A percentile compares a stretch with the other conserved stretches of the same genome.
These are phyloP conservation scores for Geotrichum citri-aurantii DNA, from an alignment of 1,139 yeast genomes.

Conservation along the genomic window DNA sequence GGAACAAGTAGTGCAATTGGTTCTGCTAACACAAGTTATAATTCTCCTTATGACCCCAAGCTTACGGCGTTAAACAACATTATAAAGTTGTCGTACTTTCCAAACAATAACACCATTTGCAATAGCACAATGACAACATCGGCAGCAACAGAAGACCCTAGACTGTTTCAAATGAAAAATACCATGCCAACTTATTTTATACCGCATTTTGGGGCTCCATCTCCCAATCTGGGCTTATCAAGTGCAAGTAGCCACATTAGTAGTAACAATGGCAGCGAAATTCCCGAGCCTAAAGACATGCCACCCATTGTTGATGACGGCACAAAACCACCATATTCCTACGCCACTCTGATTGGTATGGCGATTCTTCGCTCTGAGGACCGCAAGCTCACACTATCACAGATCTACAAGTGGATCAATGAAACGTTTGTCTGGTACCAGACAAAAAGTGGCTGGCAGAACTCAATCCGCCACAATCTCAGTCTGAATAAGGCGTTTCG, in stretches of 20 bases:
- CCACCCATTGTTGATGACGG: conserved; percentile 44
- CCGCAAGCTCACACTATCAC: conserved; percentile 76
- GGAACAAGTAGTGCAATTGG: background rate
- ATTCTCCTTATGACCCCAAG: background rate
- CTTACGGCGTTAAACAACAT: background rate
- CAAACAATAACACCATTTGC: background rate
- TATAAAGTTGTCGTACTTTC: background rate
- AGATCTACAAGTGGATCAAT: conserved; percentile 89
- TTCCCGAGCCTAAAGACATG: conserved; percentile 39
- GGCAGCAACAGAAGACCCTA: background rate
- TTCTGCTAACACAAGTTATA: background rate
- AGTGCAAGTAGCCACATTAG: conserved; percentile 7
- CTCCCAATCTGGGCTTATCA: background rate
- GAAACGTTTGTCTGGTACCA: conserved; percentile 78
- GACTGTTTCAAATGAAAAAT: background rate
- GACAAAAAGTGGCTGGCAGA: conserved; percentile 94
- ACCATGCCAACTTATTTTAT: background rate
- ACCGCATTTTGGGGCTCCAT: background rate
- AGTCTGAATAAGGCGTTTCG: conserved; percentile 81
- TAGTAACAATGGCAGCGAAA: conserved; percentile 18
- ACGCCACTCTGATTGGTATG: conserved; percentile 91
- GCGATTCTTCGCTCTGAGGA: conserved; percentile 78
- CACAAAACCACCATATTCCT: conserved; percentile 84
- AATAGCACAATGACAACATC: background rate
- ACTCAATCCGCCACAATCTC: conserved; percentile 78